Percentiles rank a stretch among this genome's conserved stretches.
phyloP scores from a whole-genome alignment of 768 basidiomycete species.

The Mrakia frigida region DNA sequence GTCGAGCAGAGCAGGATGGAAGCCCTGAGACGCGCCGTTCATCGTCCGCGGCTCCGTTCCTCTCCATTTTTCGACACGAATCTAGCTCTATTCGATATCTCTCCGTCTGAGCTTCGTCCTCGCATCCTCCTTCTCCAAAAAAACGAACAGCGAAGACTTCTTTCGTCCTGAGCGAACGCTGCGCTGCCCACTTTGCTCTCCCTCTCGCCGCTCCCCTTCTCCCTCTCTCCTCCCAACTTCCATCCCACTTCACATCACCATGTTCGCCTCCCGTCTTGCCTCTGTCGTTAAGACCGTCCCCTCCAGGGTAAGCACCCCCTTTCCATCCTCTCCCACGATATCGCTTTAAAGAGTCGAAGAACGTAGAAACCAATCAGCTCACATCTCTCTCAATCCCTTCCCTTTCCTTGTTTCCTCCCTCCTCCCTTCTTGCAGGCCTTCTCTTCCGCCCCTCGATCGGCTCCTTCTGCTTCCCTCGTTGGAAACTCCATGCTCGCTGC shows the following conservation, averaged over 20 bases:
- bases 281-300: conserved; percentile 8
- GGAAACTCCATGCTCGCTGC: conserved; percentile 9
- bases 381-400: conserved; percentile 10
- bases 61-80: no score
- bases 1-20: no score
- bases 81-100: no score
- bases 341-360: background rate
- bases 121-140: no score
- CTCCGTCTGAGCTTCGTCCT: no score
- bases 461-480: conserved; percentile 15
- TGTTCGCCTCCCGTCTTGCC: conserved; percentile 17
- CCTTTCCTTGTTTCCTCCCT: no score
- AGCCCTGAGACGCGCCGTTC: no score
- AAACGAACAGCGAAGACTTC: no score
- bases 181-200: no score
- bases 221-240: background rate
- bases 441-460: conserved; percentile 18
- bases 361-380: conserved; percentile 3
- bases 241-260: background rate
- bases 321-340: background rate
- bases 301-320: background rate
- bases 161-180: no score
- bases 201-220: background rate
- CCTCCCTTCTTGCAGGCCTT: background rate
- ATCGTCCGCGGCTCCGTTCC: no score